A percentile compares a stretch with the other conserved stretches of the same genome.
Conservation (phyloP, 1,284 basidiomycete species). For the Athelia sp. region DNA sequence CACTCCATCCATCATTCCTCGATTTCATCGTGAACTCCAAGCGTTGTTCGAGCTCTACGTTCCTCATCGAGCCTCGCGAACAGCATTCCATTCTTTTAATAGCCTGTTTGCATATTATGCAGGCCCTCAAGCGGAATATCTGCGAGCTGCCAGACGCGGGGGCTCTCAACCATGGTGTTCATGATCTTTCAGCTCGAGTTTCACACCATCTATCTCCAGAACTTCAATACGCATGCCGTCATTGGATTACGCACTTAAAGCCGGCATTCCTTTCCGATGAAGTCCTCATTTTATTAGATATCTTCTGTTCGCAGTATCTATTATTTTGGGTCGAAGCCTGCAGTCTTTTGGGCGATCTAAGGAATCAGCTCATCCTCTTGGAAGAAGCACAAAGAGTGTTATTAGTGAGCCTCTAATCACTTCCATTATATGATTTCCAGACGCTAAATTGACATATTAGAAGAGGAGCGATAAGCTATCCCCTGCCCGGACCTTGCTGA, state of each 20-base stretch:
- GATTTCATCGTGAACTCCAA: neutral
- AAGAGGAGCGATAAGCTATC: neutral
- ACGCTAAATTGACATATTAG: neutral
- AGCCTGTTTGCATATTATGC: neutral
- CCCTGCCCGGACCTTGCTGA: neutral
- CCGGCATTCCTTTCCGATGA: neutral
- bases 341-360: slow-evolving; percentile 1
- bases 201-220: neutral
- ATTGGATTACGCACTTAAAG: neutral
- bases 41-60: neutral
- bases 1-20: neutral
- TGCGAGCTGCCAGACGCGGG: neutral
- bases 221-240: neutral
- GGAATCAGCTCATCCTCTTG: neutral
- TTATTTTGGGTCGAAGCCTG: neutral
- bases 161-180: neutral
- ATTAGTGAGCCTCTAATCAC: too few species aligned
- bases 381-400: neutral
- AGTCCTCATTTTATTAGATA: neutral
- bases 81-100: neutral
- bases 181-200: neutral
- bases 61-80: neutral
- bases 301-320: neutral
- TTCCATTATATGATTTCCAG: neutral
- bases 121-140: neutral